phyloP scores from a whole-genome alignment of 441 rosid species.

The Heliophila coronopifolia region DNA sequence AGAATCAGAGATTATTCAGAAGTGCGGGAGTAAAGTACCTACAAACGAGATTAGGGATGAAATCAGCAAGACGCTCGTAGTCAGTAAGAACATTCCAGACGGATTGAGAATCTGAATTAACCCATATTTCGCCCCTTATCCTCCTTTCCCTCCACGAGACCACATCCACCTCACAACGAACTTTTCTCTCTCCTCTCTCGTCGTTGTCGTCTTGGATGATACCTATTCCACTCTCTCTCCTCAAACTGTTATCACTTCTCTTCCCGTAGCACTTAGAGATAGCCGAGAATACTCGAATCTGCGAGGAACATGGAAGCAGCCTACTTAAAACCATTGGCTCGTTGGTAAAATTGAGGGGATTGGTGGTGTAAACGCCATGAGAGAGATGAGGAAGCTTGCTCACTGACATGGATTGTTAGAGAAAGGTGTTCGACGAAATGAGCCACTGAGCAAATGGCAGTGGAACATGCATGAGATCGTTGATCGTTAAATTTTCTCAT shows the following conservation, averaged over 20 bases:
- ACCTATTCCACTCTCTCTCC: constrained; percentile 20
- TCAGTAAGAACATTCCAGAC: constrained; percentile 90
- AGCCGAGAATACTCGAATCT: constrained; percentile 10
- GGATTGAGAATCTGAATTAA: constrained; percentile 54
- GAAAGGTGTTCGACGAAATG: constrained; percentile 16
- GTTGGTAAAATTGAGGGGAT: neutral
- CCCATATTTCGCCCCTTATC: constrained; percentile 57
- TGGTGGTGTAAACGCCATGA: constrained; percentile 20
- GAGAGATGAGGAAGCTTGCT: constrained; percentile 24
- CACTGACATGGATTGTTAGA: constrained; percentile 18
- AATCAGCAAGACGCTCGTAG: constrained; percentile 91
- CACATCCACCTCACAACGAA: constrained; percentile 68
- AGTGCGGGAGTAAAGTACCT: constrained; percentile 37
- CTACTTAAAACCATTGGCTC: constrained; percentile 17
- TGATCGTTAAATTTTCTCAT: constrained; percentile 25
- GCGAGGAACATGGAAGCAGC: constrained; percentile 14
- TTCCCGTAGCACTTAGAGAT: constrained; percentile 6
- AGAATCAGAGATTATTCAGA: neutral
- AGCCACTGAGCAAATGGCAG: neutral
- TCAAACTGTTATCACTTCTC: constrained; percentile 12
- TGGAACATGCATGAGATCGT: constrained; percentile 7
- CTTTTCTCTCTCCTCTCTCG: constrained; percentile 43
- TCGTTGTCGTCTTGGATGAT: constrained; percentile 24
- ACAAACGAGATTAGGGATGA: constrained; percentile 77
- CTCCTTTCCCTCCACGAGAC: constrained; percentile 89